phyloP scores from a whole-genome alignment of 1,139 yeast genomes.

The Magnusiomyces magnusii region DNA sequence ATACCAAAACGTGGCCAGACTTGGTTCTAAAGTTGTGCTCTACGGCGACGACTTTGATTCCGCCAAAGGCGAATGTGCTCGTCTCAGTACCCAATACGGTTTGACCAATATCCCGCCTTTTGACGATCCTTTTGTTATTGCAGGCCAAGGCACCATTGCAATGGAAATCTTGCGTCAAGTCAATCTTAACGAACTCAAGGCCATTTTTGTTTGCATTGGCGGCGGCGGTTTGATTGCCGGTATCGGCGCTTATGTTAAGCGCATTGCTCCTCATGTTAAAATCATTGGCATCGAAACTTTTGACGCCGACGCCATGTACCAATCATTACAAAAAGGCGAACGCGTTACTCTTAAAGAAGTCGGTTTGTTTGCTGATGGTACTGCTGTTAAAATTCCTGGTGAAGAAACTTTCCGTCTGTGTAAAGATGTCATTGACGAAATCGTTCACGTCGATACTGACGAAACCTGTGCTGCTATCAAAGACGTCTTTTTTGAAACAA shows the following conservation, averaged over 20 bases:
- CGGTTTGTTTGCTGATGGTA: conserved; percentile 98
- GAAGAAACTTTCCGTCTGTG: conserved; percentile 89
- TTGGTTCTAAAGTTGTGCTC: conserved; percentile 91
- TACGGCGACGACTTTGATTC: conserved; percentile 92
- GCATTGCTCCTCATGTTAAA: conserved; percentile 96
- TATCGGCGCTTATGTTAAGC: conserved; percentile 77
- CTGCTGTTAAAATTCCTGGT: conserved; percentile 91
- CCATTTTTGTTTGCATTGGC: conserved; percentile 89
- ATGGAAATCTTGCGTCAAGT: conserved; percentile 87
- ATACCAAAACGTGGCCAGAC: conserved; percentile 78
- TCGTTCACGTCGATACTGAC: conserved; percentile 81
- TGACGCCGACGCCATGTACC: conserved; percentile 87
- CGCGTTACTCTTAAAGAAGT: conserved; percentile 57
- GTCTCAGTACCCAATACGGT: conserved; percentile 61
- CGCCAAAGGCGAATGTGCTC: conserved; percentile 80
- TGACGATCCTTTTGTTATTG: conserved; percentile 95
- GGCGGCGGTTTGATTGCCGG: conserved; percentile 98
- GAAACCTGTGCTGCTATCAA: conserved; percentile 97
- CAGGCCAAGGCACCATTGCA: conserved; percentile 98
- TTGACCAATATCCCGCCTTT: conserved; percentile 92
- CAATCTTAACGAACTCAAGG: conserved; percentile 66
- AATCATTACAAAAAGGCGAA: conserved; percentile 53
- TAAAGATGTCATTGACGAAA: conserved; percentile 74
- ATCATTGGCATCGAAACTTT: conserved; percentile 92
- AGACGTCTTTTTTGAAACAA: conserved; percentile 91